A percentile compares a stretch with the other conserved stretches of the same genome.
phyloP scores from a whole-genome alignment of 1,284 basidiomycete genomes.

The Puccinia polysora region DNA sequence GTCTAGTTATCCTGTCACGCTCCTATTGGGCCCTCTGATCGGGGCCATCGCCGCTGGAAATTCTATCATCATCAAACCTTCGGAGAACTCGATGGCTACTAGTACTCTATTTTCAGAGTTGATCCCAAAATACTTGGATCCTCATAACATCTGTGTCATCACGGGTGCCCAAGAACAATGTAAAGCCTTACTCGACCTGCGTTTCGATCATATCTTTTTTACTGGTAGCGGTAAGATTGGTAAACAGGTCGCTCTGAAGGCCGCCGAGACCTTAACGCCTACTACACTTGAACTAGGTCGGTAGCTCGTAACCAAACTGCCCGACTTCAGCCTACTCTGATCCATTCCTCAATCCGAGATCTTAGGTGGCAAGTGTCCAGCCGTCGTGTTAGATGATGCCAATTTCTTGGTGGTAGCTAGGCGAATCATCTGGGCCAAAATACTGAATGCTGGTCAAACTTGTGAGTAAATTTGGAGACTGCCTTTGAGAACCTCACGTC shows the following conservation, averaged over 20 bases:
- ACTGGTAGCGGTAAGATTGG: constrained; percentile 54
- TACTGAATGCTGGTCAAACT: constrained; percentile 54
- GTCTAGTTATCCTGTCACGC: constrained; percentile 41
- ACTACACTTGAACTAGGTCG: constrained; percentile 53
- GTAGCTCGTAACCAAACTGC: constrained; percentile 47
- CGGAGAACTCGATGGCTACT: constrained; percentile 52
- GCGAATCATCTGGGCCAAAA: constrained; percentile 55
- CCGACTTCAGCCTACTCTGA: neutral
- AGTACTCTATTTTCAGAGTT: constrained; percentile 52
- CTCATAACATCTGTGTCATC: constrained; percentile 51
- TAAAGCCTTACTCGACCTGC: constrained; percentile 52
- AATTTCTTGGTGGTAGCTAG: constrained; percentile 52
- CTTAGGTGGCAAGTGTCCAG: constrained; percentile 54
- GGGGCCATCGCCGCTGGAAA: constrained; percentile 55
- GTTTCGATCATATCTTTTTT: constrained; percentile 55
- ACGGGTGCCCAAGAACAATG: constrained; percentile 54
- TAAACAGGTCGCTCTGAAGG: constrained; percentile 54
- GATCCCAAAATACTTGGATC: constrained; percentile 54
- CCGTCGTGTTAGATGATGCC: constrained; percentile 54
- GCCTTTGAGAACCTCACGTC: neutral
- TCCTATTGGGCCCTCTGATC: constrained; percentile 53
- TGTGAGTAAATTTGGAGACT: constrained; percentile 28
- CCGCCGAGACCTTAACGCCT: constrained; percentile 54
- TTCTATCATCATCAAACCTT: constrained; percentile 52
- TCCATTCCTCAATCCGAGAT: neutral